phyloP scores from a whole-genome alignment of 164 flowering plant genomes.

The Buxus sempervirens region DNA sequence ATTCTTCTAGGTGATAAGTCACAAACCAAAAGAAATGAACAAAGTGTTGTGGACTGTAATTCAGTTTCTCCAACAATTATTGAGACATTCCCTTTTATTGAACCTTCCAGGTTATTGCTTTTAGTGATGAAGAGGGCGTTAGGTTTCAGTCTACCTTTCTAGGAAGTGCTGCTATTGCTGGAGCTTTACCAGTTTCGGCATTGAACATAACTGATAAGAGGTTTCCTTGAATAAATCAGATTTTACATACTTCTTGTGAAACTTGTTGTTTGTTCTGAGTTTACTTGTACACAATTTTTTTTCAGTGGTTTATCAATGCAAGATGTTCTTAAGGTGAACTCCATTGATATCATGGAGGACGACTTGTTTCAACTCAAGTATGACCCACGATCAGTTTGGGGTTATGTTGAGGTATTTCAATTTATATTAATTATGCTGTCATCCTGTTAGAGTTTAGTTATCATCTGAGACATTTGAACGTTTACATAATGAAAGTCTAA shows the following conservation, averaged over 20 bases:
- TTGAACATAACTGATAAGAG: slow-evolving; percentile 78
- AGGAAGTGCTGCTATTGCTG: slow-evolving; percentile 95
- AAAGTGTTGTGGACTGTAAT: no score
- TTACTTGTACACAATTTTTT: slow-evolving; percentile 23
- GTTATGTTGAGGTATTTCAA: slow-evolving; percentile 79
- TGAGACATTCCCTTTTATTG: background rate
- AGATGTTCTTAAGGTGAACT: slow-evolving; percentile 61
- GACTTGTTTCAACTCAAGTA: slow-evolving; percentile 65
- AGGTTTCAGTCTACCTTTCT: slow-evolving; percentile 91
- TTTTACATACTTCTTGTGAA: background rate
- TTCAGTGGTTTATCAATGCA: slow-evolving; percentile 76
- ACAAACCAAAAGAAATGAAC: no score
- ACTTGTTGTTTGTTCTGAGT: background rate
- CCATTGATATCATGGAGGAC: slow-evolving; percentile 57
- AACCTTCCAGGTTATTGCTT: slow-evolving; percentile 78
- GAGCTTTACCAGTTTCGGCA: slow-evolving; percentile 63
- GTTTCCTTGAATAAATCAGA: slow-evolving; percentile 30
- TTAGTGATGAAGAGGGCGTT: slow-evolving; percentile 98
- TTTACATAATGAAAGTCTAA: background rate
- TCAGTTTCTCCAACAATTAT: no score
- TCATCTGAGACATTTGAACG: background rate
- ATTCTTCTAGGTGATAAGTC: no score
- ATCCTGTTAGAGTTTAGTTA: background rate
- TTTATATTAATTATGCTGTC: background rate
- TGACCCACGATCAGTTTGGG: slow-evolving; percentile 72